These are phyloP conservation scores for Venturia pyrina DNA, from an alignment of 2,329 filamentous ascomycete genomes.

Conservation along the genomic window DNA sequence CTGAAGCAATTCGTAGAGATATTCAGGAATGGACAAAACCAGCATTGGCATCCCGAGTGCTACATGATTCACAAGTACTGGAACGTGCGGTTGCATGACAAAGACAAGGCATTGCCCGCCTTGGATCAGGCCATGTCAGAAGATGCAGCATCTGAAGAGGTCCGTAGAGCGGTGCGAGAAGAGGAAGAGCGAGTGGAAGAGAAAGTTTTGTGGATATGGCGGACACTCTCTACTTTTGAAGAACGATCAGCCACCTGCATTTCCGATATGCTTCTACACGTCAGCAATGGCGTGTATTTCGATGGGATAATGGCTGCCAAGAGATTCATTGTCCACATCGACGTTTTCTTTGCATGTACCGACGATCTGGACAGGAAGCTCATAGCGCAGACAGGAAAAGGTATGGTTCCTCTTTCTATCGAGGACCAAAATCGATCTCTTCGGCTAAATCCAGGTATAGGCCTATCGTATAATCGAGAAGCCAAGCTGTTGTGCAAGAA, in stretches of 20 bases:
- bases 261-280: conserved; percentile 96
- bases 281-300: conserved; percentile 93
- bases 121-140: conserved; percentile 11
- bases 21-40: conserved; percentile 92
- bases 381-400: conserved; percentile 59
- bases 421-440: conserved; percentile 5
- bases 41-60: conserved; percentile 98
- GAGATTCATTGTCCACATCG: conserved; percentile 92
- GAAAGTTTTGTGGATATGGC: conserved; percentile 98
- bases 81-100: conserved; percentile 71
- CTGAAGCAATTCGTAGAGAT: conserved; percentile 99
- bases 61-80: conserved; percentile 99
- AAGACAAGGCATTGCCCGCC: not conserved
- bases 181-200: conserved; percentile 94
- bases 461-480: conserved; percentile 83
- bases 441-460: conserved; percentile 33
- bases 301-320: conserved; percentile 92
- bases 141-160: conserved; percentile 48
- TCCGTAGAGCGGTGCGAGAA: conserved; percentile 65
- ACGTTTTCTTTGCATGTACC: conserved; percentile 80
- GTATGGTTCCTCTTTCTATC: conserved; percentile 36
- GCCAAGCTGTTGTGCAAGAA: conserved; percentile 99
- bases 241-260: conserved; percentile 97
- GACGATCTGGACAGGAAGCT: conserved; percentile 75
- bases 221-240: conserved; percentile 90